phyloP scores from a whole-genome alignment of 208 protist genomes.

The Leishmania tarentolae region DNA sequence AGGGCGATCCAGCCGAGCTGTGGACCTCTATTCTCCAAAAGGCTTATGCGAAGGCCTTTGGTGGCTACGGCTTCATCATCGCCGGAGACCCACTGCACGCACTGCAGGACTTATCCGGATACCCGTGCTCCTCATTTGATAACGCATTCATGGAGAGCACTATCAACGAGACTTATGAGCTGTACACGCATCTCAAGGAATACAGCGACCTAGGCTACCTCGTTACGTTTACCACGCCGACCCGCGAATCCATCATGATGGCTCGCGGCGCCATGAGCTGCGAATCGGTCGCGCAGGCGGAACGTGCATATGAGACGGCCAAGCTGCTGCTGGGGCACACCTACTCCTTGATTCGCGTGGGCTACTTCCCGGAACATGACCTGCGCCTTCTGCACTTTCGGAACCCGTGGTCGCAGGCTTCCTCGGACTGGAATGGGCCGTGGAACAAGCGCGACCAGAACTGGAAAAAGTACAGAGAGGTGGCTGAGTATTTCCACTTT shows the following conservation, averaged over 20 bases:
- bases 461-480: constrained; percentile 63
- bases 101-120: constrained; percentile 79
- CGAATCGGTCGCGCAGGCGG: constrained; percentile 30
- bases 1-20: constrained; percentile 69
- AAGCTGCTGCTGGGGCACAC: constrained; percentile 62
- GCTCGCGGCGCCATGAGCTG: constrained; percentile 34
- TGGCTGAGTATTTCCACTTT: constrained; percentile 52
- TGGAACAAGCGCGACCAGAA: constrained; percentile 67
- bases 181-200: constrained; percentile 50
- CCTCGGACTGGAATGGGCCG: constrained; percentile 46
- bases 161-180: constrained; percentile 46
- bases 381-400: constrained; percentile 66
- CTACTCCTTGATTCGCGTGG: constrained; percentile 68
- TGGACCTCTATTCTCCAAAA: constrained; percentile 88
- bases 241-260: constrained; percentile 54
- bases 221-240: constrained; percentile 65
- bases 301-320: constrained; percentile 54
- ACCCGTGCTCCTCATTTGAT: constrained; percentile 73
- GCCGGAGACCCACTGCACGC: constrained; percentile 77
- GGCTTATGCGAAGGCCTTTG: constrained; percentile 89
- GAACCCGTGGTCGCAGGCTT: constrained; percentile 60
- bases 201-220: constrained; percentile 60
- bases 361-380: constrained; percentile 53
- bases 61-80: constrained; percentile 78
- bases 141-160: constrained; percentile 59